phyloP scores from a whole-genome alignment of 1,284 basidiomycete genomes.

The Rhodotorula sp. region DNA sequence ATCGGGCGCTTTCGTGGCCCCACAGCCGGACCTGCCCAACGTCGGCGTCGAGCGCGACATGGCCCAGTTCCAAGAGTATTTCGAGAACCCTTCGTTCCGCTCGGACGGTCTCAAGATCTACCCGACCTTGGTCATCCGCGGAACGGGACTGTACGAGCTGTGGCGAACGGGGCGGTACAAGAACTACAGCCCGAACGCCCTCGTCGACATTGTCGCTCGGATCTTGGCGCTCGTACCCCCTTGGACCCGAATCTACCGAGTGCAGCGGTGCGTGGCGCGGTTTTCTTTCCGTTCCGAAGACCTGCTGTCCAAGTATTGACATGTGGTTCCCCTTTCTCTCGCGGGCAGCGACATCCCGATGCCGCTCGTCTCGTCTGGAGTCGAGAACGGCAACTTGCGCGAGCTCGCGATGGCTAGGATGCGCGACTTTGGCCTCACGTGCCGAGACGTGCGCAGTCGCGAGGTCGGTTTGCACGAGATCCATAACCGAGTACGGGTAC shows the following conservation, averaged over 20 bases:
- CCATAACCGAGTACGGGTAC: conserved; percentile 75
- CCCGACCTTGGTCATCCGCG: conserved; percentile 95
- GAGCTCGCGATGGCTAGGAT: conserved; percentile 94
- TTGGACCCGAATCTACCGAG: conserved; percentile 98
- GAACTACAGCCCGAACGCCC: conserved; percentile 96
- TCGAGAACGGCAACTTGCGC: conserved; percentile 96
- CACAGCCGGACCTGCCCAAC: conserved; percentile 70
- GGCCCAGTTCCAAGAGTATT: conserved; percentile 97
- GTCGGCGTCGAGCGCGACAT: conserved; percentile 96
- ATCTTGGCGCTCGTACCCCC: conserved; percentile 96
- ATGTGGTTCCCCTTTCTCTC: conserved; percentile 15
- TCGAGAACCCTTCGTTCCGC: conserved; percentile 96
- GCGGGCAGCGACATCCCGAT: conserved; percentile 81
- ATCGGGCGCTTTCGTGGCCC: conserved; percentile 11
- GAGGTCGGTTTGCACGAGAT: conserved; percentile 99
- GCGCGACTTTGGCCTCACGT: conserved; percentile 98
- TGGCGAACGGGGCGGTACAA: conserved; percentile 63
- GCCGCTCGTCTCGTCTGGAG: conserved; percentile 90
- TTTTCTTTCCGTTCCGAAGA: background rate
- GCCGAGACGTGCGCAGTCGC: conserved; percentile 93
- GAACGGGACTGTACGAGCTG: conserved; percentile 69
- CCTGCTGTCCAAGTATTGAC: background rate
- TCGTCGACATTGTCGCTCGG: conserved; percentile 94
- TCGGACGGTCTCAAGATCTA: conserved; percentile 98
- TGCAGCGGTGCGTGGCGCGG: conserved; percentile 67